Base-by-base conservation (phyloP, 306 rosid species). In the Neltuma alba region DNA sequence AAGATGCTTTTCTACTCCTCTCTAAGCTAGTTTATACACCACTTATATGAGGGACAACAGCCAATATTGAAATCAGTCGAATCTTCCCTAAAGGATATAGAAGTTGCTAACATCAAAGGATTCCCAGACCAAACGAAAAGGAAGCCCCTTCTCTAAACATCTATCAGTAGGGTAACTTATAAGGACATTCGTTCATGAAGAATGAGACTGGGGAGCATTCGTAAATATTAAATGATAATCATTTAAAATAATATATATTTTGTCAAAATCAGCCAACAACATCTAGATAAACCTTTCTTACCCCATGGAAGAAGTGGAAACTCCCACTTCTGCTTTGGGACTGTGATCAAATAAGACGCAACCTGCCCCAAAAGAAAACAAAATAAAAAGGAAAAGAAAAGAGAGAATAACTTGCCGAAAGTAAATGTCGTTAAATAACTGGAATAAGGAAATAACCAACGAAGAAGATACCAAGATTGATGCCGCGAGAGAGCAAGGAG, bases 281-380 rank as follows among this genome's bases (percentile, higher is more conserved):
- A 85, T 75, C 44, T 62, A 67, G 7, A 30, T 75, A 27, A 40
- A 55, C 28, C 33, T 79, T 73, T 70, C 89, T 87, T 86, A 94
- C 97, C 97, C 99, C 99, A 94, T 71, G 90, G 83, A 87, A 94
- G 88, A 84, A 92, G 75, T 0, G 99, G 97, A 78, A 94, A 94
- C 75, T 94, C 99, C 87, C 81, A 83, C 75, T 82, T 83, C 89
- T 89, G 97, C 81, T 70, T 85, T 15, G 99, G 97, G 77, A 91
- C 89, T 21, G 93, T 88, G 69, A 86, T 92, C 58, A 94, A 75
- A 70, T 92, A 92, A 58, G 97, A 87, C 66, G 86, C 91, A 71
- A 89, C 94, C 97, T 92, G 85, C 70, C 9, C 7, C 9, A 20
- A 20, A 54, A n/a, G 15, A 44, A 18, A 4, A 7, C 20, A 52